Percentiles rank a stretch among this genome's conserved stretches.
Evolutionary conservation across 352 stramenopile genomes (phyloP).

Genomic region (Globisporangium mamillatum): DNA sequence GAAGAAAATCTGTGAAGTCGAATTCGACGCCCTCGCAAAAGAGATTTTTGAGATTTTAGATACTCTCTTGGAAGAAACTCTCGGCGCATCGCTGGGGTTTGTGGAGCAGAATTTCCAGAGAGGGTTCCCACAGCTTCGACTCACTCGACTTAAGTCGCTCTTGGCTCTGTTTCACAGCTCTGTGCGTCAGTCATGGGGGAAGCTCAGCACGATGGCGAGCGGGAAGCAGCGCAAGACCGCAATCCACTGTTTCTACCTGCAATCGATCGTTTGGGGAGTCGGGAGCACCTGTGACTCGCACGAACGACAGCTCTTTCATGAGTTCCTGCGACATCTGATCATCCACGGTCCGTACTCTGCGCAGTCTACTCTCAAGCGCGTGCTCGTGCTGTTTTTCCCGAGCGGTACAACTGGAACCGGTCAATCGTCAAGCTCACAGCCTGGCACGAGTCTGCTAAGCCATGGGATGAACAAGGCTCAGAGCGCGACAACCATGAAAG

Average conservation of each 20-base stretch:
- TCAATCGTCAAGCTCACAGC: neutral
- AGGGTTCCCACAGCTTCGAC: constrained; percentile 12
- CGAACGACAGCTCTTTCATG: constrained; percentile 63
- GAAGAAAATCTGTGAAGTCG: constrained; percentile 30
- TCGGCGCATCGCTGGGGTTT: constrained; percentile 45
- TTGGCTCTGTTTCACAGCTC: constrained; percentile 55
- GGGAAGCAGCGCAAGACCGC: constrained; percentile 59
- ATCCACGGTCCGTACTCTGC: constrained; percentile 40
- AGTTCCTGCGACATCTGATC: constrained; percentile 59
- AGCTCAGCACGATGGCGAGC: constrained; percentile 52
- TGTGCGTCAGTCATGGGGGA: constrained; percentile 48
- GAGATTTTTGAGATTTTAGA: constrained; percentile 47
- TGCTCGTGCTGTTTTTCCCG: constrained; percentile 52
- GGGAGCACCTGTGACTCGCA: constrained; percentile 39
- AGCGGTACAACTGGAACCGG: constrained; percentile 28
- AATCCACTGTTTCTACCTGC: constrained; percentile 64
- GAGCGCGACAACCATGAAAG: constrained; percentile 17
- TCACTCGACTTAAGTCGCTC: constrained; percentile 23
- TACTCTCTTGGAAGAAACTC: constrained; percentile 38
- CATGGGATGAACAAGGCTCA: neutral
- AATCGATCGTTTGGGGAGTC: constrained; percentile 71
- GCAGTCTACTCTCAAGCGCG: constrained; percentile 54
- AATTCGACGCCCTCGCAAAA: constrained; percentile 28
- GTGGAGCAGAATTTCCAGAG: constrained; percentile 36
- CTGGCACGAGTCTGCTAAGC: neutral